phyloP scores from a whole-genome alignment of 805 yeast species.

The Yarrowia sp. region DNA sequence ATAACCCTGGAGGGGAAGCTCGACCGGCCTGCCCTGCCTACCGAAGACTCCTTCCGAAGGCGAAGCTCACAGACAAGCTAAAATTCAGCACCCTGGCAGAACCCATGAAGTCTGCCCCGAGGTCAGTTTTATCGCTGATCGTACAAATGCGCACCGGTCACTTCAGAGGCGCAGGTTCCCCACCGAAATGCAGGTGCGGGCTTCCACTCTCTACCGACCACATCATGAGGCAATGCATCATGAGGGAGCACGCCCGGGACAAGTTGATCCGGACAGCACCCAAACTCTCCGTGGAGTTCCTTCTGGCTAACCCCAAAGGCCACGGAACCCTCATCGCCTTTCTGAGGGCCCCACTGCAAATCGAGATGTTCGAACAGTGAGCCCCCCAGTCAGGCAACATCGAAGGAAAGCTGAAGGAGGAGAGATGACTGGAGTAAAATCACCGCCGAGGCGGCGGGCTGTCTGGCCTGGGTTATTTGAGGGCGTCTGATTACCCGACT shows the following conservation, averaged over 20 bases:
- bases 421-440: too few relatives aligned
- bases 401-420: too few relatives aligned
- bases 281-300: too few relatives aligned
- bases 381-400: too few relatives aligned
- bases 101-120: background rate
- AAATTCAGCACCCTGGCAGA: background rate
- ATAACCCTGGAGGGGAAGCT: background rate
- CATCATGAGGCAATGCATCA: background rate
- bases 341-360: too few relatives aligned
- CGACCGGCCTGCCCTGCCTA: background rate
- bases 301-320: too few relatives aligned
- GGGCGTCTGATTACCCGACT: too few relatives aligned
- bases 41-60: background rate
- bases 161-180: background rate
- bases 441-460: too few relatives aligned
- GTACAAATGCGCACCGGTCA: background rate
- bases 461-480: too few relatives aligned
- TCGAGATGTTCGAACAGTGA: too few relatives aligned
- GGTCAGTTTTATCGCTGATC: background rate
- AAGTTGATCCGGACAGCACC: background rate
- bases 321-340: too few relatives aligned
- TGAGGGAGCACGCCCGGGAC: background rate
- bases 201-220: background rate
- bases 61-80: background rate
- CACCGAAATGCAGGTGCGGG: background rate